Percentiles rank a stretch among this genome's conserved stretches.
Conservation (phyloP, 805 yeast genomes). For the Cyberlindnera maritima region DNA sequence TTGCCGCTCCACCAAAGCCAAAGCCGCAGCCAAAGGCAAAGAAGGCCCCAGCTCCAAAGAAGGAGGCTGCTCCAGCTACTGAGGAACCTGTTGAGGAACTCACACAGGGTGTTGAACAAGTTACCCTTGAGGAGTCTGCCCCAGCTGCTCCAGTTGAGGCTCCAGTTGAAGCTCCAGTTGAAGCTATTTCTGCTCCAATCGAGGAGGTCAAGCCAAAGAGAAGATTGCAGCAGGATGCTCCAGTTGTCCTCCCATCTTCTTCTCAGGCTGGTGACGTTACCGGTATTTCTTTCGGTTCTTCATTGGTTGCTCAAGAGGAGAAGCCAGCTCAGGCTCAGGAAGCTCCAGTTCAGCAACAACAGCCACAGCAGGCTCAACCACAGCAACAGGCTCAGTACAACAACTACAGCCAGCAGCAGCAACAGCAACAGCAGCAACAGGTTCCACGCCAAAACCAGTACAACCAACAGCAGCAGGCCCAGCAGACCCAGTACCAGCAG, state of each 20-base stretch:
- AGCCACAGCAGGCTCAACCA: slow-evolving; percentile 24
- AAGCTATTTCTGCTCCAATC: slow-evolving; percentile 20
- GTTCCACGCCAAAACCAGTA: slow-evolving; percentile 7
- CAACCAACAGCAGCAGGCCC: slow-evolving; percentile 2
- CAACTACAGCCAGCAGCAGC: slow-evolving; percentile 3
- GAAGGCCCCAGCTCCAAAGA: slow-evolving; percentile 13
- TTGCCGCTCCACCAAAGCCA: slow-evolving; percentile 50
- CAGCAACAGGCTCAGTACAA: slow-evolving; percentile 13
- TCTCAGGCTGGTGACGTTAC: slow-evolving; percentile 39
- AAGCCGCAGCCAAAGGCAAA: slow-evolving; percentile 21
- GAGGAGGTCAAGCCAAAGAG: slow-evolving; percentile 29
- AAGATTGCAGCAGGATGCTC: slow-evolving; percentile 40
- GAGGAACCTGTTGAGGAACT: slow-evolving; percentile 31
- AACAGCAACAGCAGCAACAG: no score
- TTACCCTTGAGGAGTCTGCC: slow-evolving; percentile 17
- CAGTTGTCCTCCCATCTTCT: slow-evolving; percentile 53
- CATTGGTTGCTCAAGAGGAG: slow-evolving; percentile 39
- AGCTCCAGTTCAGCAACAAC: slow-evolving; percentile 21
- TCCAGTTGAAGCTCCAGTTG: slow-evolving; percentile 13
- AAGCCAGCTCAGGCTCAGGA: slow-evolving; percentile 21
- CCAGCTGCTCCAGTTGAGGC: slow-evolving; percentile 23
- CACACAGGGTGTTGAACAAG: slow-evolving; percentile 18
- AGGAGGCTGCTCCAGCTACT: slow-evolving; percentile 11
- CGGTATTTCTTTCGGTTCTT: slow-evolving; percentile 64
- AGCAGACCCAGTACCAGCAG: background rate